Evolutionary conservation across 192 early-diverging fungal genomes (phyloP).

Genomic region (Tieghemiomyces parasiticus): DNA sequence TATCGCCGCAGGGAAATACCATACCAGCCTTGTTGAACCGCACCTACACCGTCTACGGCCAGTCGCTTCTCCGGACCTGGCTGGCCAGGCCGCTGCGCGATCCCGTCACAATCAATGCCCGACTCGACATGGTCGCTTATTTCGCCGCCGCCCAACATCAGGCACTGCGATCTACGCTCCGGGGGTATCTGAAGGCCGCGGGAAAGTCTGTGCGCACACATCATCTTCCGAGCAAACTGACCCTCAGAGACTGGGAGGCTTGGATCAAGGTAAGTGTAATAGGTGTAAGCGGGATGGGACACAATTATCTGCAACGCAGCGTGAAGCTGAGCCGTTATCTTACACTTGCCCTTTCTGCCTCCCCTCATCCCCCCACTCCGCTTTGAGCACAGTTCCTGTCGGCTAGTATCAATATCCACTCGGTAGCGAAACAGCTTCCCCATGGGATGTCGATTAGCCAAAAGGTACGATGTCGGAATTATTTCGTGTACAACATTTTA

Average conservation of each 20-base stretch:
- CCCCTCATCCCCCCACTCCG: no score
- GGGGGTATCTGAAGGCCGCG: background rate
- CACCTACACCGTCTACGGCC: background rate
- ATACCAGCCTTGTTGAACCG: background rate
- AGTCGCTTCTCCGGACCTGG: background rate
- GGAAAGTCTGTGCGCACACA: background rate
- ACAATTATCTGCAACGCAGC: no score
- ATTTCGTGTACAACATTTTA: no score
- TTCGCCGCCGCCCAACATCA: background rate
- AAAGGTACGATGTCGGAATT: no score
- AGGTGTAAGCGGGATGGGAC: no score
- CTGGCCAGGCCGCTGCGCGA: background rate
- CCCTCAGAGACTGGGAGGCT: background rate
- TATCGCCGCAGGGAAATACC: background rate
- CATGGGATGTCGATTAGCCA: no score
- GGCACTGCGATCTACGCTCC: background rate
- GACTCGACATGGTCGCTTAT: background rate
- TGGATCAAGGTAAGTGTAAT: constrained; percentile 1
- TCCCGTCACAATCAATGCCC: background rate
- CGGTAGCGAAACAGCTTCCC: no score
- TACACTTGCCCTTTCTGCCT: no score
- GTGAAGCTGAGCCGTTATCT: no score
- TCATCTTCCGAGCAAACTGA: background rate
- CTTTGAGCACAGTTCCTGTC: no score
- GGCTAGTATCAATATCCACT: no score